Evolutionary conservation across 768 basidiomycete genomes (phyloP).

Genomic region (Boletus fagicola): DNA sequence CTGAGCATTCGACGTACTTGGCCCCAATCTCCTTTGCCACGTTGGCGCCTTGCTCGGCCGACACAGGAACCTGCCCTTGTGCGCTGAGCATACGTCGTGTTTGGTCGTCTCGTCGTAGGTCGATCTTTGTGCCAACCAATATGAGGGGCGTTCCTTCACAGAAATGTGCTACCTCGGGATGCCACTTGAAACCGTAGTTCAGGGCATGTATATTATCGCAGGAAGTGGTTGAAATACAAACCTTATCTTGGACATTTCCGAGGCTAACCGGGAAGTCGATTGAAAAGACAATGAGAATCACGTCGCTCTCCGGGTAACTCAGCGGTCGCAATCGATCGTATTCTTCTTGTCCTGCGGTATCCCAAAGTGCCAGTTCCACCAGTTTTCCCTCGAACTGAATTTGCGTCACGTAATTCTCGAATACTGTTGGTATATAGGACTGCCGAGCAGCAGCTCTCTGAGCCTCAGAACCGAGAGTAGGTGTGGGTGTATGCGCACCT

Average conservation of each 20-base stretch:
- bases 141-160: constrained; percentile 87
- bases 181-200: constrained; percentile 59
- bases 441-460: constrained; percentile 33
- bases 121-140: constrained; percentile 91
- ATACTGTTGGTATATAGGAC: constrained; percentile 92
- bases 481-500: constrained; percentile 51
- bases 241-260: constrained; percentile 89
- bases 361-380: constrained; percentile 97
- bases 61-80: constrained; percentile 81
- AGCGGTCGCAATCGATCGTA: constrained; percentile 87
- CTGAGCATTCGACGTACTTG: constrained; percentile 89
- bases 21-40: constrained; percentile 94
- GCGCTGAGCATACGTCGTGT: constrained; percentile 87
- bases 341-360: constrained; percentile 96
- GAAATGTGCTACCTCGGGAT: constrained; percentile 89
- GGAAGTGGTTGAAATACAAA: constrained; percentile 30
- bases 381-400: constrained; percentile 84
- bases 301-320: constrained; percentile 85
- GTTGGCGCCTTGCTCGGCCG: constrained; percentile 75
- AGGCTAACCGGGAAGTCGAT: constrained; percentile 90
- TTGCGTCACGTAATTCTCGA: constrained; percentile 91
- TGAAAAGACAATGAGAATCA: constrained; percentile 92
- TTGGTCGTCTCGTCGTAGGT: constrained; percentile 82
- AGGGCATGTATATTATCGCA: constrained; percentile 3
- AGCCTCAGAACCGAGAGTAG: constrained; percentile 13